Percentiles rank a stretch among this genome's conserved stretches.
Evolutionary conservation across 805 yeast genomes (phyloP).

Genomic region (Tetrapisispora nanseiensis): DNA sequence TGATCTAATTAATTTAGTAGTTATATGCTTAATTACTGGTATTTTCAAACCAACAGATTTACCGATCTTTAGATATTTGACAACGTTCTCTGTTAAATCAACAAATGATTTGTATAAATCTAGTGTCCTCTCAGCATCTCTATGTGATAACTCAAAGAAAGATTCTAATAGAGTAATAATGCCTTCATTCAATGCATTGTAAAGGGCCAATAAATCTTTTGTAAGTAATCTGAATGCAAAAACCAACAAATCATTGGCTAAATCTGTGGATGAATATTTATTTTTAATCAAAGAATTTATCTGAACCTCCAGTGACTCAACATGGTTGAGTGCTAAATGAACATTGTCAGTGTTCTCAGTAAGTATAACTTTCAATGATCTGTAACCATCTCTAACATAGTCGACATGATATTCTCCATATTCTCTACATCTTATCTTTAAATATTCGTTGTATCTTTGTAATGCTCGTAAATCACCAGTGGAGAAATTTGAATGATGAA

Average conservation of each 20-base stretch:
- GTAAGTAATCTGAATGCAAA: constrained; percentile 82
- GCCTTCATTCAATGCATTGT: constrained; percentile 90
- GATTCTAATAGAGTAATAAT: constrained; percentile 89
- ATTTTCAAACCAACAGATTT: constrained; percentile 85
- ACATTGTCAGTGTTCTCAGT: constrained; percentile 45
- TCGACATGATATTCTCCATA: constrained; percentile 57
- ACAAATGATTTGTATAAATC: constrained; percentile 79
- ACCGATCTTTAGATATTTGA: constrained; percentile 78
- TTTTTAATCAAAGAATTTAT: constrained; percentile 67
- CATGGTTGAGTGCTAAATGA: constrained; percentile 71
- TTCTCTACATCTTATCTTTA: constrained; percentile 59
- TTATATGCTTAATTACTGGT: constrained; percentile 95
- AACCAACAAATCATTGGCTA: constrained; percentile 72
- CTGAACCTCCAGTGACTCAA: constrained; percentile 76
- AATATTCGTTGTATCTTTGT: constrained; percentile 60
- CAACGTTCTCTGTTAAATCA: constrained; percentile 76
- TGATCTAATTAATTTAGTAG: constrained; percentile 80
- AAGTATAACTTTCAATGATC: constrained; percentile 34
- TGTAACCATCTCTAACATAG: constrained; percentile 63
- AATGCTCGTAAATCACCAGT: constrained; percentile 45
- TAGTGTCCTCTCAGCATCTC: constrained; percentile 80
- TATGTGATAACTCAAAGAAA: constrained; percentile 82
- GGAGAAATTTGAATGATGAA: constrained; percentile 24
- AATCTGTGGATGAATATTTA: constrained; percentile 67
- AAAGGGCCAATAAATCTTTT: constrained; percentile 77